Base-by-base conservation (phyloP, 306 rosid genomes). In the Neltuma alba region DNA sequence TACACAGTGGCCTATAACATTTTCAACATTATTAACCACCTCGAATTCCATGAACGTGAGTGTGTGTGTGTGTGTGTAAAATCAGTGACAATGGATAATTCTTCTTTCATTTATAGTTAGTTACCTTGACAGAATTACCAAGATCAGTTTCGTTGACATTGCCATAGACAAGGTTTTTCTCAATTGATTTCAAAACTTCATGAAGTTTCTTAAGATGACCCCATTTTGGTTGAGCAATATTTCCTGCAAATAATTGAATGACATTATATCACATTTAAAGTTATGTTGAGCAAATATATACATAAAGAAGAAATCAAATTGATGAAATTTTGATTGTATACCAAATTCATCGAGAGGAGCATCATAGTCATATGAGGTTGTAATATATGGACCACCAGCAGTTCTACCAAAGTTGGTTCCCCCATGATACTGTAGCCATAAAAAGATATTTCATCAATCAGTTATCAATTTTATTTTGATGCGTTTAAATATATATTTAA, bases 261-360 rank as follows among this genome's bases (percentile, higher is more conserved):
- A 36, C 3, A 34, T 7, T 13, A 30, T 6, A 1, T 15, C 18
- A 14, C 9, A 31, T 20, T 34, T 1, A 64, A 34, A 6, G 2
- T 64, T 25, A 34, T 36, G 2, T 18, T 64, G 6, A 63, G 13
- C 1, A 12, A 5, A 54, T 0, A 54, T 4, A 54, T 21, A 20
- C 20, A 50, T 54, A 9, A 54, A 47, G n/a, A 20, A 54, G 21
- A 12, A 18, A 40, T 38, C 14, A 38, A 79, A 70, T 28, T 62
- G 1, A 20, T 3, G 64, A n/a, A n/a, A n/a, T n/a, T n/a, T n/a
- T n/a, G n/a, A n/a, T 18, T 3, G 1, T 28, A 20, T 85, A 48
- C 90, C 92, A 28, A 80, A 88, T 85, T 90, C 94, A 61, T 90
- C 87, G 0, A 90, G 84, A 27, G 89, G 94, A 76, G 94, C 94